Evolutionary conservation across 495 filamentous ascomycete species (phyloP).

Genomic region (Penicillium argentinense): DNA sequence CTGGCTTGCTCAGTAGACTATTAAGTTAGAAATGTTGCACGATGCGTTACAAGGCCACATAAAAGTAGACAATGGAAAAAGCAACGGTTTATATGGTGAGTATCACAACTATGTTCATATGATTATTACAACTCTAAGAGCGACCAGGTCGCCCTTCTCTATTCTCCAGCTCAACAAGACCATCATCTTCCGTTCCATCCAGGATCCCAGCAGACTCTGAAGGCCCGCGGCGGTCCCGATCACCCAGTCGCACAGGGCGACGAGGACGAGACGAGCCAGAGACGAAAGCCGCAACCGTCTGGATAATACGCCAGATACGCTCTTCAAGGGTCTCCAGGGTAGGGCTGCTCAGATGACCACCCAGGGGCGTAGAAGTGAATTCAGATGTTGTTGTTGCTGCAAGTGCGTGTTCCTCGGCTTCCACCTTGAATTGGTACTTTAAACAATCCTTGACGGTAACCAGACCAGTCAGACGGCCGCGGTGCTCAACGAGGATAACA

Average conservation of each 20-base stretch:
- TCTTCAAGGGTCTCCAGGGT: conserved; percentile 54
- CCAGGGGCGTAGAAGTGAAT: conserved; percentile 23
- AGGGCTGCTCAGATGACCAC: conserved; percentile 29
- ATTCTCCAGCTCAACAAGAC: conserved; percentile 62
- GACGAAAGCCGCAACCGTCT: conserved; percentile 39
- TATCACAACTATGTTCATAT: conserved; percentile 15
- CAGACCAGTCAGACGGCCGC: conserved; percentile 75
- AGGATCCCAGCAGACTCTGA: conserved; percentile 50
- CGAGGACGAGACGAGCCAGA: conserved; percentile 14
- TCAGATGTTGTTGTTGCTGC: conserved; percentile 47
- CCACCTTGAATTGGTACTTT: conserved; percentile 96
- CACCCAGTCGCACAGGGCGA: conserved; percentile 26
- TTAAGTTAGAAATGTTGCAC: too few relatives aligned
- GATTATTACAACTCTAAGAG: conserved; percentile 5
- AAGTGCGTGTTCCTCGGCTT: conserved; percentile 77
- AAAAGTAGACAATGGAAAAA: background rate
- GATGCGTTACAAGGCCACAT: background rate
- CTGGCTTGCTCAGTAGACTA: too few relatives aligned
- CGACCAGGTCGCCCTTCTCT: conserved; percentile 25
- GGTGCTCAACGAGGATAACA: conserved; percentile 89
- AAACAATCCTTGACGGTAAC: conserved; percentile 97
- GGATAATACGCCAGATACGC: conserved; percentile 66
- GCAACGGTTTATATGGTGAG: too few relatives aligned
- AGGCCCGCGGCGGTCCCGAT: conserved; percentile 50
- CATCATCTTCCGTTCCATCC: conserved; percentile 67